Conservation (phyloP, 768 basidiomycete species). For the Lanmaoa rubissima region DNA sequence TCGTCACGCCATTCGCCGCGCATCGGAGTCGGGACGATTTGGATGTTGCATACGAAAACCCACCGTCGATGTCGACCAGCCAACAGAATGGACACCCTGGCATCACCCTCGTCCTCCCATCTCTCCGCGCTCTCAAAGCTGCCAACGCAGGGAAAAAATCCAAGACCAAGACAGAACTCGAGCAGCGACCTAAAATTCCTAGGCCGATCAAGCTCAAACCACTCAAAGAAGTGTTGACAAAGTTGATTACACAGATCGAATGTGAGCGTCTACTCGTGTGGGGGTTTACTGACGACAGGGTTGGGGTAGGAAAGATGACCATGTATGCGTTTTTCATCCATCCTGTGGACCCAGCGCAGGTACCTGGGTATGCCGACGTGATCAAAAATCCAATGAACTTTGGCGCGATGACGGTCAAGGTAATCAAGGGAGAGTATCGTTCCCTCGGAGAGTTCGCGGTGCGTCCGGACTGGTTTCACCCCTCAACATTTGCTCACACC, state of each 20-base stretch:
- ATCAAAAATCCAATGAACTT: slow-evolving; percentile 92
- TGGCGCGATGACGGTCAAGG: slow-evolving; percentile 80
- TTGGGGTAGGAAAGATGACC: slow-evolving; percentile 70
- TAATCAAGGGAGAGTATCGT: slow-evolving; percentile 71
- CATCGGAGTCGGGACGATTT: slow-evolving; percentile 26
- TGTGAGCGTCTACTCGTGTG: no score
- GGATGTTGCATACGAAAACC: slow-evolving; percentile 31
- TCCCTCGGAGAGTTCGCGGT: slow-evolving; percentile 80
- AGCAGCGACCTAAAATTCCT: slow-evolving; percentile 34
- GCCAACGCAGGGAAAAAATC: slow-evolving; percentile 51
- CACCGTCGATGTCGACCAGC: slow-evolving; percentile 29
- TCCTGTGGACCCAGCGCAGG: slow-evolving; percentile 60
- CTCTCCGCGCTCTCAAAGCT: slow-evolving; percentile 60
- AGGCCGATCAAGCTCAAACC: slow-evolving; percentile 75
- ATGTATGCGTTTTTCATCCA: slow-evolving; percentile 82
- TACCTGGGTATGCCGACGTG: slow-evolving; percentile 62
- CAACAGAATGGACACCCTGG: slow-evolving; percentile 39
- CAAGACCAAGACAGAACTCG: slow-evolving; percentile 35
- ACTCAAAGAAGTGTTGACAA: slow-evolving; percentile 67
- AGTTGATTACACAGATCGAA: slow-evolving; percentile 60
- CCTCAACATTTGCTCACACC: not conserved
- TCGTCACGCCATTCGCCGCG: not conserved
- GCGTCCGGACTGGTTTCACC: slow-evolving; percentile 24
- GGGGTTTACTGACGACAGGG: slow-evolving; percentile 1
- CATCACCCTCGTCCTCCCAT: slow-evolving; percentile 63